Evolutionary conservation across 2,329 filamentous ascomycete genomes (phyloP), one percentile per base, ranked within the genome.

Genomic region (Pseudogymnoascus sp.): DNA sequence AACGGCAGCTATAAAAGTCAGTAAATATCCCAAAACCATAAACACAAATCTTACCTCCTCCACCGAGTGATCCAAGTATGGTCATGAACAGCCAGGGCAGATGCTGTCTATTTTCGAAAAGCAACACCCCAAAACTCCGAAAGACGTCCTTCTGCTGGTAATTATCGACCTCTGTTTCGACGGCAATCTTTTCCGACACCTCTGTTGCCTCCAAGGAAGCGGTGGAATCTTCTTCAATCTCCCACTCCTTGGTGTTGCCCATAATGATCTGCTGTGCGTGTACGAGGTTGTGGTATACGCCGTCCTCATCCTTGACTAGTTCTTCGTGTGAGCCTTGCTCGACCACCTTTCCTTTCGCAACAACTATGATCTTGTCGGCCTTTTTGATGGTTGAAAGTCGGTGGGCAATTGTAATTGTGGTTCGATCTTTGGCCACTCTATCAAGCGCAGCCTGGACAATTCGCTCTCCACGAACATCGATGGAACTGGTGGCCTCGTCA

Each of bases 311-410:
- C 2, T 78, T 72, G 1, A 95, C 77, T 0, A 96, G 80, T 44
- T 84, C 81, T 5, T 91, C 84, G 66, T 96, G 91, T 0, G 83
- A 91, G 0, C 91, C 91, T 67, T 87, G 78, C 72, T 96, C 90
- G 7, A 88, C 80, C 0, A 91, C 83, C 60, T 80, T 75, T 1
- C 91, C 91, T 67, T 87, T 83, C 58, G 87, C 81, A 61, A 95
- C 74, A 0, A 95, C 91, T 6, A 92, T 78, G 61, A 95, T 95
- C 38, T 85, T 84, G 70, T 95, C 88, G 3, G 91, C 90, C 66
- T 88, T 84, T 72, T 86, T 87, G 68, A 91, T 89, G 0, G 89
- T 92, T 0, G 87, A 89, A 2, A 92, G 77, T 3, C 88, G 80
- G 73, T 92, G 88, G 15, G 84, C 84, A 63, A 88, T 85, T 7